phyloP scores from a whole-genome alignment of 257 asterid genomes.

The Eustoma russellianum region DNA sequence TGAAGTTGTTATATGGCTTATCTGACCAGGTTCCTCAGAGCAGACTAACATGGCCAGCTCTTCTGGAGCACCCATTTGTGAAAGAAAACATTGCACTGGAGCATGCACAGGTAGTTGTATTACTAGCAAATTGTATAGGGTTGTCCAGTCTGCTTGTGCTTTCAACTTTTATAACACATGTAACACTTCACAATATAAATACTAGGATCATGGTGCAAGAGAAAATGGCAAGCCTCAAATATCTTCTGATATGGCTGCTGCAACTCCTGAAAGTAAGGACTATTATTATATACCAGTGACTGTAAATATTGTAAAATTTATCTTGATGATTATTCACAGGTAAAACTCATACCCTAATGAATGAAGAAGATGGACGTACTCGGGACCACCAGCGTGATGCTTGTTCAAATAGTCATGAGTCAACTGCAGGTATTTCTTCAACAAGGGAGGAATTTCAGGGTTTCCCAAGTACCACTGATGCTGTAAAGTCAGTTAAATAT shows the following conservation, averaged over 20 bases:
- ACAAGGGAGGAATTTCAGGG: constrained; percentile 60
- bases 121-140: neutral
- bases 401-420: constrained; percentile 26
- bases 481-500: constrained; percentile 53
- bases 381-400: constrained; percentile 33
- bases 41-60: constrained; percentile 98
- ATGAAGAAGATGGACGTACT: constrained; percentile 22
- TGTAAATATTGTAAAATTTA: constrained; percentile 7
- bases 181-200: neutral
- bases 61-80: constrained; percentile 95
- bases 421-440: constrained; percentile 21
- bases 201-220: constrained; percentile 49
- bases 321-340: constrained; percentile 23
- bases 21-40: constrained; percentile 67
- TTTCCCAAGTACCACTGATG: constrained; percentile 50
- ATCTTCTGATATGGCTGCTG: constrained; percentile 32
- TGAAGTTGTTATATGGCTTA: constrained; percentile 20
- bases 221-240: constrained; percentile 39
- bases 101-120: constrained; percentile 34
- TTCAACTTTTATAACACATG: too few relatives aligned
- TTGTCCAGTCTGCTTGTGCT: too few relatives aligned
- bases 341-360: constrained; percentile 36
- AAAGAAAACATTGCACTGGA: constrained; percentile 41
- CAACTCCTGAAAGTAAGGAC: constrained; percentile 61
- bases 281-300: neutral